Conservation (phyloP, 257 asterid species). For the Solanum ahanhuiri region DNA sequence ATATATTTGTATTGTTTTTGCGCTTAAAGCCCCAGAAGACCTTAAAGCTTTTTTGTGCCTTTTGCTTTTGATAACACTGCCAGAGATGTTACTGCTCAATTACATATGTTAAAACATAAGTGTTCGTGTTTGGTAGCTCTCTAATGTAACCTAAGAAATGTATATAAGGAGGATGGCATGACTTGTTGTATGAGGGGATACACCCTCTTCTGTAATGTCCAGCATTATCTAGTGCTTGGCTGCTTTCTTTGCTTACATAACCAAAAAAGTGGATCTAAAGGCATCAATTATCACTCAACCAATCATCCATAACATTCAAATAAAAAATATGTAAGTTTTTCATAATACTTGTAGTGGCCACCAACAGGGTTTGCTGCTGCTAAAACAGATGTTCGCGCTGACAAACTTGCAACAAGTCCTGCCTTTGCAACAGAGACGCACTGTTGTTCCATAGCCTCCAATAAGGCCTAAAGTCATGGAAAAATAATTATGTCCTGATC, state of each 20-base stretch:
- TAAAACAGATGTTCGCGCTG: conserved; percentile 93
- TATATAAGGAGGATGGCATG: background rate
- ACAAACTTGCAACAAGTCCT: conserved; percentile 96
- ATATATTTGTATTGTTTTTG: background rate
- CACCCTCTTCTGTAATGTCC: background rate
- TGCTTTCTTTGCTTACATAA: background rate
- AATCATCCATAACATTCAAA: background rate
- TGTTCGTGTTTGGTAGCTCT: background rate
- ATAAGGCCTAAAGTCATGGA: conserved; percentile 49
- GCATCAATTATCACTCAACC: background rate
- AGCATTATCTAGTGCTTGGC: background rate
- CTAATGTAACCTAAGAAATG: background rate
- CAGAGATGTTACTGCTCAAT: background rate
- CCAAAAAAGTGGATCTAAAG: background rate
- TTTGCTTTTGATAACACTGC: background rate
- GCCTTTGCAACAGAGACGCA: conserved; percentile 99
- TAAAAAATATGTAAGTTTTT: background rate
- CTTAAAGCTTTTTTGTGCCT: background rate
- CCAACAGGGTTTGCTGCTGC: conserved; percentile 99
- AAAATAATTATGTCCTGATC: conserved; percentile 12
- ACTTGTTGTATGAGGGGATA: background rate
- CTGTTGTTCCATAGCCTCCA: conserved; percentile 99
- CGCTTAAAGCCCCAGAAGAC: background rate
- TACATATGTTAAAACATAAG: background rate
- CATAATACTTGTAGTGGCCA: conserved; percentile 82